Percentiles rank a stretch among this genome's conserved stretches.
These are phyloP conservation scores for Irpex sp. DNA, from an alignment of 1,284 basidiomycete genomes.

Conservation along the genomic window DNA sequence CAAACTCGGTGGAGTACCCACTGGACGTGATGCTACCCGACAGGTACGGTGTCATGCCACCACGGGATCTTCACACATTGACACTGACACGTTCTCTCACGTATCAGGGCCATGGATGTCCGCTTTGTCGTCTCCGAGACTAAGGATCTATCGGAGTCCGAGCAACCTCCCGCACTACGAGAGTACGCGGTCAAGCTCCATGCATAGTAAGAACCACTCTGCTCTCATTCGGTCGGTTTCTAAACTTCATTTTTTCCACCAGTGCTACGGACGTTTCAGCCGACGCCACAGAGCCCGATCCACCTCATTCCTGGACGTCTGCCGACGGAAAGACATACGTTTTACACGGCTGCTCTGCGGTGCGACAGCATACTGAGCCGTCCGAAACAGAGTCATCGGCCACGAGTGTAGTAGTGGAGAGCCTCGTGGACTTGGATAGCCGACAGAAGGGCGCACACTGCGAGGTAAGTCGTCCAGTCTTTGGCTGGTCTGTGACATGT, in stretches of 20 bases:
- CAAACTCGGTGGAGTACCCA: conserved; percentile 29
- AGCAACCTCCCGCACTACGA: conserved; percentile 41
- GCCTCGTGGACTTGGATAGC: conserved; percentile 51
- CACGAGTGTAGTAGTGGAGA: conserved; percentile 22
- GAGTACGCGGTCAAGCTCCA: conserved; percentile 39
- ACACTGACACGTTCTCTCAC: background rate
- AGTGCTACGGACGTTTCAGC: conserved; percentile 22
- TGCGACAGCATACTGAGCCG: conserved; percentile 42
- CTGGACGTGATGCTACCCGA: conserved; percentile 57
- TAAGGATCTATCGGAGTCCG: conserved; percentile 20
- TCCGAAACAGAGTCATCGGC: background rate
- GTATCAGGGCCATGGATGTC: conserved; percentile 26
- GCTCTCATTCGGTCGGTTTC: background rate
- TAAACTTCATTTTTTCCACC: no score
- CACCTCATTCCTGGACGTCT: conserved; percentile 44
- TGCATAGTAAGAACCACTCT: conserved; percentile 39
- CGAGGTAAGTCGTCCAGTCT: conserved; percentile 38
- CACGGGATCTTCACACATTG: conserved; percentile 3
- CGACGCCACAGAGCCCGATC: conserved; percentile 38
- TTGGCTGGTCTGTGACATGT: background rate
- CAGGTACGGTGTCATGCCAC: conserved; percentile 36
- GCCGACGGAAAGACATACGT: conserved; percentile 42
- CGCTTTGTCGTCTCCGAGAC: conserved; percentile 38
- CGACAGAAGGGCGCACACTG: conserved; percentile 49
- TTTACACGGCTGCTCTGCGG: conserved; percentile 45